Conservation (phyloP, 208 protist species). For the Wallacemonas sp. region DNA sequence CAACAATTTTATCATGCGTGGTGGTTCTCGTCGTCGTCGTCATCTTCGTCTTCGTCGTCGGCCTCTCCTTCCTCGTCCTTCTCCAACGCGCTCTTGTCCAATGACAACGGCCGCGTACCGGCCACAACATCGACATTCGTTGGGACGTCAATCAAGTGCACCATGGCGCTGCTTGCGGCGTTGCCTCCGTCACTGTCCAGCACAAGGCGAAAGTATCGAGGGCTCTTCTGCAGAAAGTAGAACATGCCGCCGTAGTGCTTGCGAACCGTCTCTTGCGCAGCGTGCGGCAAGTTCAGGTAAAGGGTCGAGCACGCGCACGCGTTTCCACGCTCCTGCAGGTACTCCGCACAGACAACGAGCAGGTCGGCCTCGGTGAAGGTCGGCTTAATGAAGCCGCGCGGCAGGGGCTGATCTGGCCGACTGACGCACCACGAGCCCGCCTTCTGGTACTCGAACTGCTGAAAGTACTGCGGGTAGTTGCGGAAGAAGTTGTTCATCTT, state of each 20-base stretch:
- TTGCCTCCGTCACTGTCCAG: constrained; percentile 65
- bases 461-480: constrained; percentile 86
- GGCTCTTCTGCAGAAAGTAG: constrained; percentile 72
- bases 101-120: too few relatives aligned
- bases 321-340: constrained; percentile 55
- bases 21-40: too few relatives aligned
- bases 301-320: constrained; percentile 42
- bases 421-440: constrained; percentile 71
- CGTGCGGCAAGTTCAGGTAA: constrained; percentile 67
- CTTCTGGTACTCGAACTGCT: constrained; percentile 81
- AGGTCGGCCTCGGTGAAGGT: constrained; percentile 83
- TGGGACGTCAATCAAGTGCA: constrained; percentile 80
- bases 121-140: background rate
- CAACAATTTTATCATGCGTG: too few relatives aligned
- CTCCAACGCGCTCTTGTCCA: too few relatives aligned
- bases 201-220: constrained; percentile 86
- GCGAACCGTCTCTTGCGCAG: constrained; percentile 73
- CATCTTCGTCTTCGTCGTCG: too few relatives aligned
- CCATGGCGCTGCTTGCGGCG: constrained; percentile 61
- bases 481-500: constrained; percentile 81
- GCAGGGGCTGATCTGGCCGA: constrained; percentile 72
- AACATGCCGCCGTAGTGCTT: constrained; percentile 80
- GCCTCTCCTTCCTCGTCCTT: too few relatives aligned
- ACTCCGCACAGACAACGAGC: constrained; percentile 74
- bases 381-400: constrained; percentile 78